Percentiles rank a stretch among this genome's conserved stretches.
Evolutionary conservation across 306 rosid genomes (phyloP).

Genomic region (Cucurbita pepo): DNA sequence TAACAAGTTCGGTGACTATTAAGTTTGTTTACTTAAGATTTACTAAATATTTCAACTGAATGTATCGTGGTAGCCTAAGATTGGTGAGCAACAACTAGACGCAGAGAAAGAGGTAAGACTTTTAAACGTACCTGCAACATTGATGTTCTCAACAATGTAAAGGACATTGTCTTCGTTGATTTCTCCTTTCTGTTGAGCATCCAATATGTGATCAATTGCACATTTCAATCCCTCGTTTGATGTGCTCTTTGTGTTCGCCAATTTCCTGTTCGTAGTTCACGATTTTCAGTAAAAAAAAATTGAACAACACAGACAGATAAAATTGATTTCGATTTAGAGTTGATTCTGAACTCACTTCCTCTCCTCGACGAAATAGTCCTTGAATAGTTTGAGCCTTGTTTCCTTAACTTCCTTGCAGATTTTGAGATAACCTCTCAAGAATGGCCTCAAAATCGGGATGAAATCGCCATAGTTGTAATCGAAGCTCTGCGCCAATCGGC

Average conservation of each 20-base stretch:
- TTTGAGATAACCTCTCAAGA: conserved; percentile 61
- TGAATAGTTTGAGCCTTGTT: conserved; percentile 54
- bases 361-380: conserved; percentile 69
- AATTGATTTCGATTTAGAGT: background rate
- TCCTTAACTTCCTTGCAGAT: conserved; percentile 77
- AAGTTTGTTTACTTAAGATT: too few species aligned
- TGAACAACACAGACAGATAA: background rate
- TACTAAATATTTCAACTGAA: background rate
- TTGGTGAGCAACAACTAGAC: background rate
- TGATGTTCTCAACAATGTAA: conserved; percentile 88
- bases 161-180: conserved; percentile 90
- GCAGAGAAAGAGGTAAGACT: background rate
- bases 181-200: conserved; percentile 77
- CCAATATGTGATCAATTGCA: conserved; percentile 77
- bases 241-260: conserved; percentile 27
- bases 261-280: conserved; percentile 31
- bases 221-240: conserved; percentile 45
- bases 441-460: conserved; percentile 76
- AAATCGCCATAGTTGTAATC: conserved; percentile 84
- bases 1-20: too few species aligned
- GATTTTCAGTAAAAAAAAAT: background rate
- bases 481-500: conserved; percentile 81
- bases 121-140: conserved; percentile 62
- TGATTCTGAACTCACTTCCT: conserved; percentile 47
- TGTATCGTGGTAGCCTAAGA: background rate